A percentile compares a stretch with the other conserved stretches of the same genome.
These are phyloP conservation scores for Mixia osmundae DNA, from an alignment of 1,284 basidiomycete species.

Conservation along the genomic window DNA sequence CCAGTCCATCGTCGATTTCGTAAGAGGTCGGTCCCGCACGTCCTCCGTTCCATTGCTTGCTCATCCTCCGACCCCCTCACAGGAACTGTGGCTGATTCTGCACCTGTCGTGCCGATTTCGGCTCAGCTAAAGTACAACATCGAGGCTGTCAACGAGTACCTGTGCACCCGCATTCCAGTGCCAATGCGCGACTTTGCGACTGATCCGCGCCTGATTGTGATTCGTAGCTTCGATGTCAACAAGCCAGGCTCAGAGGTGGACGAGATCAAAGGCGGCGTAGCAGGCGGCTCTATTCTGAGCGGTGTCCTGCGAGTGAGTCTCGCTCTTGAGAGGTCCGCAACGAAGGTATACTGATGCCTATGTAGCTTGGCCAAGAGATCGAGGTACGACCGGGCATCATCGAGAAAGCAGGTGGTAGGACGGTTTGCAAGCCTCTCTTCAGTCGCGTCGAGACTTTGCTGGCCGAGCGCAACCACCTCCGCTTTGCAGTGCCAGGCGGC, in stretches of 20 bases:
- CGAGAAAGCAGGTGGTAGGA: conserved; percentile 81
- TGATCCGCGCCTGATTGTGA: conserved; percentile 82
- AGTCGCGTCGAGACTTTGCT: conserved; percentile 72
- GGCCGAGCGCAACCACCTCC: conserved; percentile 80
- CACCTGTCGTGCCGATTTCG: conserved; percentile 94
- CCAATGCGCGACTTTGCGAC: conserved; percentile 80
- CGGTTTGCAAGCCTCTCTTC: conserved; percentile 81
- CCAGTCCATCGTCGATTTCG: conserved; percentile 75
- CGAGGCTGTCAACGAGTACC: conserved; percentile 98
- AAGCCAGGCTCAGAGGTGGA: conserved; percentile 93
- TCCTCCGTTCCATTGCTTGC: not conserved
- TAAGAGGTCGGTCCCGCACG: conserved; percentile 39
- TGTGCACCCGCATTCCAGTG: conserved; percentile 86
- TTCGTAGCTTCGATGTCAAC: conserved; percentile 98
- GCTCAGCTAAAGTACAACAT: conserved; percentile 98
- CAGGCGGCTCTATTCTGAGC: conserved; percentile 82
- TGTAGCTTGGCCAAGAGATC: conserved; percentile 80
- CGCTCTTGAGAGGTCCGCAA: not conserved
- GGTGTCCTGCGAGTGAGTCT: conserved; percentile 46
- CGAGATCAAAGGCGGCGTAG: conserved; percentile 92
- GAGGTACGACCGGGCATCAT: conserved; percentile 95
- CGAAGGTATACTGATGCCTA: not conserved
- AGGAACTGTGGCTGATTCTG: conserved; percentile 90
- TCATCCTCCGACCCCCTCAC: not conserved
- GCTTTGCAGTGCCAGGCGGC: conserved; percentile 91